Conservation (phyloP, 2,329 filamentous ascomycete species). For the Penicillium sp. region DNA sequence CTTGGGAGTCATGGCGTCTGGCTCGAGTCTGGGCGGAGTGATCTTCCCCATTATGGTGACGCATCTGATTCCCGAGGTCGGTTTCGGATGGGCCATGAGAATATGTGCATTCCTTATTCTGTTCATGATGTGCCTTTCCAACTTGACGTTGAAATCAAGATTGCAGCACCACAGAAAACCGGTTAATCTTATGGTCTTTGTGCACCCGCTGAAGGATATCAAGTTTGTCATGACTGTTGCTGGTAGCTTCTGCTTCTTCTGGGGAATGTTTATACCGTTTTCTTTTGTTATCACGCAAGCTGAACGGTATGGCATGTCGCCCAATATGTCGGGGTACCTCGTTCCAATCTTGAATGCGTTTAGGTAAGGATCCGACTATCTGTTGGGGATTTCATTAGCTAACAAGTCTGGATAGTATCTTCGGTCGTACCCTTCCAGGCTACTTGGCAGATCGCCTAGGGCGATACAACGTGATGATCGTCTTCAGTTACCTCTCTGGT, state of each 20-base stretch:
- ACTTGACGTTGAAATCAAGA: slow-evolving; percentile 53
- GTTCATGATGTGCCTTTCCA: slow-evolving; percentile 54
- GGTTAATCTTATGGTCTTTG: slow-evolving; percentile 18
- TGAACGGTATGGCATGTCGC: slow-evolving; percentile 50
- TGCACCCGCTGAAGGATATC: slow-evolving; percentile 24
- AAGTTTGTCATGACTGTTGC: slow-evolving; percentile 23
- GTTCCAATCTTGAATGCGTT: slow-evolving; percentile 55
- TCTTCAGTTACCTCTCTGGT: slow-evolving; percentile 44
- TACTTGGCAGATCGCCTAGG: slow-evolving; percentile 32
- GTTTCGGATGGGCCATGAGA: slow-evolving; percentile 60
- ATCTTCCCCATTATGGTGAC: slow-evolving; percentile 63
- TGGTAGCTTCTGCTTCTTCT: slow-evolving; percentile 47
- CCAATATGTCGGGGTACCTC: slow-evolving; percentile 52
- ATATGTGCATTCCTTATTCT: slow-evolving; percentile 62
- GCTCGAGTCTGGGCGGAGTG: slow-evolving; percentile 58
- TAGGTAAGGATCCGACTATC: slow-evolving; percentile 32
- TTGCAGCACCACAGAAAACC: slow-evolving; percentile 32
- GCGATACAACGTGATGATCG: slow-evolving; percentile 45
- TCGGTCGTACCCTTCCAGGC: slow-evolving; percentile 35
- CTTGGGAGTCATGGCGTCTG: slow-evolving; percentile 55
- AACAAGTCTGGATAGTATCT: slow-evolving; percentile 23
- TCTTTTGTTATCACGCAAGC: slow-evolving; percentile 53
- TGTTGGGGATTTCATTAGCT: neutral
- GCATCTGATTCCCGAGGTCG: slow-evolving; percentile 53
- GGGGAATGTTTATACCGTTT: slow-evolving; percentile 61